Evolutionary conservation across 2,329 filamentous ascomycete species (phyloP).

Genomic region (Aspergillus quadrilineatus): DNA sequence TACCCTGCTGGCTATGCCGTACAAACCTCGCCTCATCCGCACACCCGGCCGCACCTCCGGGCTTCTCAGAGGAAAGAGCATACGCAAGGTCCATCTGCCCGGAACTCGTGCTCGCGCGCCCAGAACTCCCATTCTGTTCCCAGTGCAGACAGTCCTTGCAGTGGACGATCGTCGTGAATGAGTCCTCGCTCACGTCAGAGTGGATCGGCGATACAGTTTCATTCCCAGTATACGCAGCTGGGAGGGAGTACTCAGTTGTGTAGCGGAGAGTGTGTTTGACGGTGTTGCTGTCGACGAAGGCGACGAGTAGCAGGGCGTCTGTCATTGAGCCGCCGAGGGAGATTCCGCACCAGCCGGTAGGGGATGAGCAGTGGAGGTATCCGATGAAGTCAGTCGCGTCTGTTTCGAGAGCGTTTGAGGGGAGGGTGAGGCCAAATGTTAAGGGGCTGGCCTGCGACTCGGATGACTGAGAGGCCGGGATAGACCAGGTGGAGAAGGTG

Average conservation of each 20-base stretch:
- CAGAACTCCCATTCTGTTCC: slow-evolving; percentile 49
- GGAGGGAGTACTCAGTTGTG: slow-evolving; percentile 59
- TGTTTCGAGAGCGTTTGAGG: slow-evolving; percentile 47
- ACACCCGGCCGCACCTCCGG: background rate
- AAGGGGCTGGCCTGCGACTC: slow-evolving; percentile 45
- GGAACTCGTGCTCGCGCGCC: slow-evolving; percentile 34
- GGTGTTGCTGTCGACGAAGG: slow-evolving; percentile 53
- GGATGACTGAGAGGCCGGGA: slow-evolving; percentile 31
- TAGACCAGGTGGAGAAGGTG: slow-evolving; percentile 53
- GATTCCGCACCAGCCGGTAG: slow-evolving; percentile 58
- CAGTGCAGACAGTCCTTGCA: slow-evolving; percentile 60
- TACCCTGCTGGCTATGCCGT: background rate
- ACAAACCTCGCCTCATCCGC: background rate
- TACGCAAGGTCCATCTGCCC: slow-evolving; percentile 56
- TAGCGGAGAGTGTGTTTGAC: slow-evolving; percentile 60
- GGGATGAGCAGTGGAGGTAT: slow-evolving; percentile 38
- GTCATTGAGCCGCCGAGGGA: slow-evolving; percentile 60
- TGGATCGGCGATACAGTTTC: slow-evolving; percentile 62
- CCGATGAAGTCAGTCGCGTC: slow-evolving; percentile 60
- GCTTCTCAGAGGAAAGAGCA: slow-evolving; percentile 32
- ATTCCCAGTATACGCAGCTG: slow-evolving; percentile 60
- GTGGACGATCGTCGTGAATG: slow-evolving; percentile 64
- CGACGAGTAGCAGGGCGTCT: slow-evolving; percentile 58
- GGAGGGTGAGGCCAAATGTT: slow-evolving; percentile 57
- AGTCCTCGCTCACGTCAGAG: slow-evolving; percentile 56